A percentile compares a stretch with the other conserved stretches of the same genome.
Evolutionary conservation across 352 stramenopile genomes (phyloP).

Genomic region (Globisporangium acanthophoron): DNA sequence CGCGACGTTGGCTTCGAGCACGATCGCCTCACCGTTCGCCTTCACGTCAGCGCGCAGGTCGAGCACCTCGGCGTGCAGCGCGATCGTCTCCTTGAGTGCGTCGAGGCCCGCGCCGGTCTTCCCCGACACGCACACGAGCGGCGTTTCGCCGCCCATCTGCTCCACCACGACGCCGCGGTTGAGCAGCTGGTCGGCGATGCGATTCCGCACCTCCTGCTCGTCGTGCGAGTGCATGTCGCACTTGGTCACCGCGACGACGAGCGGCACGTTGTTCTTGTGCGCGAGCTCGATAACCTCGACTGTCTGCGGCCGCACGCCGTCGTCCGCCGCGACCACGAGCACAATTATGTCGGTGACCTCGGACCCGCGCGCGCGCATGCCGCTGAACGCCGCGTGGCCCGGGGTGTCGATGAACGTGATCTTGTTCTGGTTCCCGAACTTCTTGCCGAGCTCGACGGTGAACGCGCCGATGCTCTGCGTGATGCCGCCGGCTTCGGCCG

Average conservation of each 20-base stretch:
- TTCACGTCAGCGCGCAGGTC: slow-evolving; percentile 93
- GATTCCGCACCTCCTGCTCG: slow-evolving; percentile 51
- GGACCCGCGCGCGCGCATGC: slow-evolving; percentile 95
- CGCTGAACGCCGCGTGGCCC: slow-evolving; percentile 98
- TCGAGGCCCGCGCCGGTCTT: slow-evolving; percentile 94
- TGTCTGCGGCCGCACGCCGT: slow-evolving; percentile 98
- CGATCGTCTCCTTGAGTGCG: slow-evolving; percentile 95
- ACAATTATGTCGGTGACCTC: slow-evolving; percentile 98
- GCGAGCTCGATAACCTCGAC: slow-evolving; percentile 93
- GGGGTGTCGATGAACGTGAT: slow-evolving; percentile 99
- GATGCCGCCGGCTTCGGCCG: slow-evolving; percentile 97
- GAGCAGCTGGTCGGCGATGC: slow-evolving; percentile 87
- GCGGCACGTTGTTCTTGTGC: slow-evolving; percentile 91
- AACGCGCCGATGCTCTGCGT: slow-evolving; percentile 98
- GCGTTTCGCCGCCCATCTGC: slow-evolving; percentile 91
- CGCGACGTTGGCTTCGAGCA: slow-evolving; percentile 96
- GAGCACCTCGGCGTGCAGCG: slow-evolving; percentile 94
- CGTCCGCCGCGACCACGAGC: slow-evolving; percentile 97
- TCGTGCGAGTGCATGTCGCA: slow-evolving; percentile 88
- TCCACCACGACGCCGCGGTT: slow-evolving; percentile 93
- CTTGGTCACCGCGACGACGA: slow-evolving; percentile 98
- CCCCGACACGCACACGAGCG: slow-evolving; percentile 94
- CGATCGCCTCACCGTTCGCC: slow-evolving; percentile 88
- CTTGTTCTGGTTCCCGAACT: slow-evolving; percentile 45
- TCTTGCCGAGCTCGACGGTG: slow-evolving; percentile 91